Conservation (phyloP, 2,329 filamentous ascomycete genomes). For the Monosporascus sp. region DNA sequence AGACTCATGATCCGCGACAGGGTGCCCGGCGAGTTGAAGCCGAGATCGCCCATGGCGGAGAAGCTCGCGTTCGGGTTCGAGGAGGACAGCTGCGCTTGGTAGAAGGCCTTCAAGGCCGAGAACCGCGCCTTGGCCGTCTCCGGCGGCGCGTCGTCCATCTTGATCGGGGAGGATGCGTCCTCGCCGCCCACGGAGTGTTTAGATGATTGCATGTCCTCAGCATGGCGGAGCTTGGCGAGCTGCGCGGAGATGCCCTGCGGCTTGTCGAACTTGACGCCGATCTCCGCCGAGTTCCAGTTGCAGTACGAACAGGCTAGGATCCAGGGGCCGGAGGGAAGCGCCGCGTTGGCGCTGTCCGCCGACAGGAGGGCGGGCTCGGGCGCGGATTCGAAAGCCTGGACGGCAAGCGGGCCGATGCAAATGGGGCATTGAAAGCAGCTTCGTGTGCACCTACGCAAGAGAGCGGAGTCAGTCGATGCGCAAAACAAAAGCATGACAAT, state of each 20-base stretch:
- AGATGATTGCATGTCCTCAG: constrained; percentile 40
- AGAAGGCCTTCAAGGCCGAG: constrained; percentile 70
- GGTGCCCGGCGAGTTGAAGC: constrained; percentile 71
- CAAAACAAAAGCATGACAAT: background rate
- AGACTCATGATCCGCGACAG: constrained; percentile 87
- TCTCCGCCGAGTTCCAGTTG: constrained; percentile 85
- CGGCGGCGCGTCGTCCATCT: constrained; percentile 55
- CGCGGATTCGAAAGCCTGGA: constrained; percentile 62
- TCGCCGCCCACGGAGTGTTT: constrained; percentile 18
- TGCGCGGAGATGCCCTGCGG: constrained; percentile 81
- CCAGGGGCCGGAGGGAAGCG: constrained; percentile 51
- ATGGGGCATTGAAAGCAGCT: constrained; percentile 95
- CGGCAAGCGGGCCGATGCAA: constrained; percentile 74
- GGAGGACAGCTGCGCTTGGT: constrained; percentile 70
- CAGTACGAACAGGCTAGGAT: constrained; percentile 86
- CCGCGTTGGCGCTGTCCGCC: constrained; percentile 34
- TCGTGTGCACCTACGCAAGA: constrained; percentile 65
- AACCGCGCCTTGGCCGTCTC: constrained; percentile 48
- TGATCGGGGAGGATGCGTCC: constrained; percentile 25
- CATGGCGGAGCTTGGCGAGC: constrained; percentile 64
- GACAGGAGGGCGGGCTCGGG: constrained; percentile 39
- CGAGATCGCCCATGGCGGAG: constrained; percentile 42
- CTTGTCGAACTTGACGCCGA: constrained; percentile 85
- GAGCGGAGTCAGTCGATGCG: background rate
- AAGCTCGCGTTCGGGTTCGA: constrained; percentile 48